These are phyloP conservation scores for Kondoa subrosea DNA, from an alignment of 768 basidiomycete genomes.

Conservation along the genomic window DNA sequence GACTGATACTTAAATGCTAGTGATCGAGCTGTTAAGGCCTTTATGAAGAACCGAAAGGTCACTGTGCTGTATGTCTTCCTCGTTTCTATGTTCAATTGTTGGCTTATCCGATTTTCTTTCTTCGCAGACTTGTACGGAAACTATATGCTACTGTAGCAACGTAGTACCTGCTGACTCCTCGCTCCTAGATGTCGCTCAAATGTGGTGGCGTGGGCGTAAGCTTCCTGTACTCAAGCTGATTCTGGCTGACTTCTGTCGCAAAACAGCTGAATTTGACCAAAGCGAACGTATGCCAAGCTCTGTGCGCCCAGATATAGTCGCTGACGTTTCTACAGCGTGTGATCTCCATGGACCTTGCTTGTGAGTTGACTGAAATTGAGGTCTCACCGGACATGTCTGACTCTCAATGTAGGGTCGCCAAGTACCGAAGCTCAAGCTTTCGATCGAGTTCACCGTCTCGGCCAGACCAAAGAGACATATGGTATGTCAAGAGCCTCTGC, in stretches of 20 bases:
- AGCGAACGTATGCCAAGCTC: too few species aligned
- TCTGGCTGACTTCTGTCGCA: too few species aligned
- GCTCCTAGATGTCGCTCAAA: slow-evolving; percentile 31
- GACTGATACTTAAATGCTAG: too few species aligned
- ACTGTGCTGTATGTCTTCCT: too few species aligned
- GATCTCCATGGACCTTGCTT: not conserved
- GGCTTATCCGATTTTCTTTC: too few species aligned
- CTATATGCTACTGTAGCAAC: not conserved
- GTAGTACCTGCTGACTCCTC: slow-evolving; percentile 10
- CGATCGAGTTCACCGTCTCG: slow-evolving; percentile 35
- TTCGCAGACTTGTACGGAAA: too few species aligned
- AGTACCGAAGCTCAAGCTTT: slow-evolving; percentile 32
- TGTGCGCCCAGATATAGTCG: too few species aligned
- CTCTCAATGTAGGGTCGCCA: slow-evolving; percentile 33
- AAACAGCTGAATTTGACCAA: not conserved
- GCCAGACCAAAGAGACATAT: slow-evolving; percentile 27
- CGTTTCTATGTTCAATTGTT: too few species aligned
- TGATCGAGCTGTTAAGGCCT: slow-evolving; percentile 27
- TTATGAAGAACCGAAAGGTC: slow-evolving; percentile 23
- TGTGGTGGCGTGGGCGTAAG: slow-evolving; percentile 34
- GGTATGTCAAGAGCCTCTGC: too few species aligned
- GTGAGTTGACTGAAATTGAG: not conserved
- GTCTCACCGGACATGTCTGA: not conserved
- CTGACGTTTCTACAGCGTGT: too few species aligned
- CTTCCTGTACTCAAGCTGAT: too few species aligned